Evolutionary conservation across 2,329 filamentous ascomycete genomes (phyloP).

Genomic region (Arthrinium phaeospermum): DNA sequence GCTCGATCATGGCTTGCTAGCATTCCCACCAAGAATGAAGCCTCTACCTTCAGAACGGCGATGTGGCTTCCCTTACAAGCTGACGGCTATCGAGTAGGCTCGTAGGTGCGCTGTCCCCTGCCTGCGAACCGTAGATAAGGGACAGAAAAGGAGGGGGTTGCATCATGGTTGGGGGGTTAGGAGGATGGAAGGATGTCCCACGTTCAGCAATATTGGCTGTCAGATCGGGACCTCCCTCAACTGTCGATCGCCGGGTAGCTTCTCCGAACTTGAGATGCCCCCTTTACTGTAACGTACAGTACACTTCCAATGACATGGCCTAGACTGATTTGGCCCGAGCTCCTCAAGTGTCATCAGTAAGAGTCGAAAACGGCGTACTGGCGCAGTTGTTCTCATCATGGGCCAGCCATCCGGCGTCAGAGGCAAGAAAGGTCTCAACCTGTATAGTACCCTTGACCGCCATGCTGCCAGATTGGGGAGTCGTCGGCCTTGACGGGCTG

Average conservation of each 20-base stretch:
- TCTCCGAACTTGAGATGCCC: constrained; percentile 1
- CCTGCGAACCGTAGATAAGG: background rate
- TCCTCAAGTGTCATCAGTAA: background rate
- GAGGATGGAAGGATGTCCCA: constrained; percentile 5
- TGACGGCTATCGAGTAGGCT: too few species aligned
- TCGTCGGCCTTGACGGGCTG: constrained; percentile 7
- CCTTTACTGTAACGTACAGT: too few species aligned
- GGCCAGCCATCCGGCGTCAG: background rate
- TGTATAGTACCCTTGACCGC: background rate
- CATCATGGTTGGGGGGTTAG: background rate
- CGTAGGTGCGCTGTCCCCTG: too few species aligned
- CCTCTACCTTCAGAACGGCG: background rate
- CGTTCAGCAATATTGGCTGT: constrained; percentile 16
- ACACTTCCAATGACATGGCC: background rate
- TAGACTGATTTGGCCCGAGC: background rate
- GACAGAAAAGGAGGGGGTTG: background rate
- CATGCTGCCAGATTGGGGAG: constrained; percentile 3
- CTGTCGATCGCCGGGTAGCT: constrained; percentile 12
- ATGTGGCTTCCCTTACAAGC: background rate
- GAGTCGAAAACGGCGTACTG: constrained; percentile 6
- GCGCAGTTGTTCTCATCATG: background rate
- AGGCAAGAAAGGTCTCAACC: background rate
- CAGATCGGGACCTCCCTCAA: constrained; percentile 6
- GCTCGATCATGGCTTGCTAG: background rate
- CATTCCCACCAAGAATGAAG: background rate